Conservation (phyloP, 139 green algal genomes). For the Astrephomene gubernaculifera region DNA sequence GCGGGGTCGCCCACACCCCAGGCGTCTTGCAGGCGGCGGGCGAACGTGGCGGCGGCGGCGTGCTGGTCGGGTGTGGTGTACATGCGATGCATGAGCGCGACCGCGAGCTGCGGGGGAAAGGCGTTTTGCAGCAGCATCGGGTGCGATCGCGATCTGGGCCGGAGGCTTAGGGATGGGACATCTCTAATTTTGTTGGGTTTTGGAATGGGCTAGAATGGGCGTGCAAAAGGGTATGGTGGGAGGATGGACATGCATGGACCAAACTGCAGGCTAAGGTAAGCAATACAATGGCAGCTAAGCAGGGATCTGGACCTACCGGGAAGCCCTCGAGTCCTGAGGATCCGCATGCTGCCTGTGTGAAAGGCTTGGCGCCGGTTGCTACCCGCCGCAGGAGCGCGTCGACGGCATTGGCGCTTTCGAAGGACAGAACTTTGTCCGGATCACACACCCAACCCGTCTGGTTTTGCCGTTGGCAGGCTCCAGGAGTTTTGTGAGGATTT, state of each 20-base stretch:
- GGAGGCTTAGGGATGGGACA: too few species aligned
- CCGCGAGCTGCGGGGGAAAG: neutral
- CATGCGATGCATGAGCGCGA: slow-evolving; percentile 71
- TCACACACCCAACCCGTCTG: neutral
- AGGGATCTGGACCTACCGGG: slow-evolving; percentile 41
- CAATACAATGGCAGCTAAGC: neutral
- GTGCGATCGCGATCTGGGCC: too few species aligned
- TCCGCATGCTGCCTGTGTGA: slow-evolving; percentile 32
- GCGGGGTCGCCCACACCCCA: slow-evolving; percentile 74
- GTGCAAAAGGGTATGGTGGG: neutral
- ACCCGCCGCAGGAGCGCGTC: slow-evolving; percentile 24
- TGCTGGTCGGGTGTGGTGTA: neutral
- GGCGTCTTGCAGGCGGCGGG: slow-evolving; percentile 57
- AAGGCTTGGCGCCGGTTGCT: slow-evolving; percentile 53
- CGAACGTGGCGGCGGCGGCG: slow-evolving; percentile 33
- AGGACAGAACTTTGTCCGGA: neutral
- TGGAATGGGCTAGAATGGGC: neutral
- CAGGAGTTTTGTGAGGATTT: neutral
- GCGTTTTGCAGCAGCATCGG: too few species aligned
- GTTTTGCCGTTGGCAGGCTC: neutral
- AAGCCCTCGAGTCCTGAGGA: slow-evolving; percentile 48
- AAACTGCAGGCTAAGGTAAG: neutral
- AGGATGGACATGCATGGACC: neutral
- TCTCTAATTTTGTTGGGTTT: neutral
- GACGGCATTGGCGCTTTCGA: neutral